Evolutionary conservation across 139 green algal species (phyloP), one percentile per base, ranked within the genome.

Genomic region (Bryopsis sp.): DNA sequence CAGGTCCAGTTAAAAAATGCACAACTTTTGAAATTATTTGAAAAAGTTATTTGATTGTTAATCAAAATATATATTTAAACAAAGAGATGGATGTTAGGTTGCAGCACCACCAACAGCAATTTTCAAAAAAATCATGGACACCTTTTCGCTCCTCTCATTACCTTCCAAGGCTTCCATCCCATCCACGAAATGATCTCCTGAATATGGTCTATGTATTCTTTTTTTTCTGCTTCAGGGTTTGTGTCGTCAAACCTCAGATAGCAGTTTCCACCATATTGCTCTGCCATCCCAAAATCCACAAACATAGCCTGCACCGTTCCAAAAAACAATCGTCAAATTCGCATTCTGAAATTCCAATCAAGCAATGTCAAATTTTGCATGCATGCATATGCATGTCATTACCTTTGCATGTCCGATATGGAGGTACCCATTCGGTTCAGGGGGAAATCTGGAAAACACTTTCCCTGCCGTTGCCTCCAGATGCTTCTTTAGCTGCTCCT

Each of bases 161-260:
- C 83, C 81, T 95, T 96, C 74, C 78, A 93, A 6, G 91, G 89
- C 39, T 82, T 84, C 90, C 93, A 97, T 8, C 93, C 94, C 78
- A 98, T 86, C 94, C 94, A 97, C 0, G 64, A 26, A 7, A 96
- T 85, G 74, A 97, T 98, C 64, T 97, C 88, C 79, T 96, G 79
- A 68, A 99, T 98, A 78, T 97, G 91, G 39, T 94, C 82, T 62
- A 99, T 99, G 83, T 96, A 99, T 82, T 99, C 94, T 76, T 88
- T 78, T 81, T 98, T 98, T 82, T 98, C 95, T 3, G 94, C 92
- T 69, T 94, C 87, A 0, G 95, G 95, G 84, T 99, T 99, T 62
- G 95, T 99, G 82, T 99, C 91, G 68, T 98, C 94, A 74, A 86
- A 97, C 39, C 94, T 81, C 66, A 99, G 82, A 79, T 90, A 93